Base-by-base conservation (phyloP, 2,329 filamentous ascomycete species). In the Arthrobotrys entomopaga region DNA sequence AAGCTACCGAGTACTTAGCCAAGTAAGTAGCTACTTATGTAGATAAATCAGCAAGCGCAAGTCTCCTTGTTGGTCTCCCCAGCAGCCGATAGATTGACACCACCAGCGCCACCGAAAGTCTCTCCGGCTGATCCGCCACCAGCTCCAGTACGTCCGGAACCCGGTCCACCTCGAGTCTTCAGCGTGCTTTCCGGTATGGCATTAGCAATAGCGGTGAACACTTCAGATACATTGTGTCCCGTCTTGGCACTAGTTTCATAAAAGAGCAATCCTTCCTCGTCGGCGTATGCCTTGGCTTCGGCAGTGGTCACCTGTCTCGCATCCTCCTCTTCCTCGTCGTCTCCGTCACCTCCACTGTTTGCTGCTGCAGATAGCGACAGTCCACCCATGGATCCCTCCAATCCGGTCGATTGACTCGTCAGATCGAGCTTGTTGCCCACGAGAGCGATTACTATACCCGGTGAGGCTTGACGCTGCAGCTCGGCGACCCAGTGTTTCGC, bases 401-500 rank as follows among this genome's bases (percentile, higher is more conserved):
- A 40, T 15, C 70, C 70, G 67, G 82, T 82, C 34, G 79, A 81
- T 46, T 84, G 81, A 79, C 85, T 89, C 58, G 91, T 91, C 79
- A 99, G 85, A 85, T 99, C 94, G 76, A 95, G 86, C 85, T 97
- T 97, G 87, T 99, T 99, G 80, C 94, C 94, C 42, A 98, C 95
- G 50, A 99, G 87, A 64, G 94, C 93, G 80, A 99, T 98, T 70
- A 98, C 94, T 79, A 99, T 98, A 24, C 94, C 94, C 1, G 94
- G 94, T 10, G 91, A 95, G 0, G 95, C 95, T 83, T 99, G 95
- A 80, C 94, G 89, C 84, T 98, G 94, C 67, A 99, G 87, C 83
- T 99, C 94, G 66, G 94, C 94, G 65, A 99, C 93, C 94, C 94
- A 99, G 86, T 98, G 94, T 84, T 96, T 96, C 61, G 95, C 95